Conservation (phyloP, 2,329 filamentous ascomycete species). For the Ceratocystis diversiconidia region DNA sequence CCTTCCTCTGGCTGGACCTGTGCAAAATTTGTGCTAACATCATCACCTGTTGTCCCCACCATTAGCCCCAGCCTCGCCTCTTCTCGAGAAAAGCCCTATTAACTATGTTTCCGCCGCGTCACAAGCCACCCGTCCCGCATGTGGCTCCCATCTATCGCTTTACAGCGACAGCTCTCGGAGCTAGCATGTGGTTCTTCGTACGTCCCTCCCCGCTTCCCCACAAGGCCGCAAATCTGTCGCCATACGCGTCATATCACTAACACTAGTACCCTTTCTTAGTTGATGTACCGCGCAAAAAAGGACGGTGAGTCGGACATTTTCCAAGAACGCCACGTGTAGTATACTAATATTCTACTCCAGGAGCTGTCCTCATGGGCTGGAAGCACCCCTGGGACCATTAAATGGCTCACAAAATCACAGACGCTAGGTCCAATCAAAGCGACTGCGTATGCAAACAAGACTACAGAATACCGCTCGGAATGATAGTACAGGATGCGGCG, state of each 20-base stretch:
- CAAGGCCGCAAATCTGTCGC: not conserved
- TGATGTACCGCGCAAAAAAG: slow-evolving; percentile 94
- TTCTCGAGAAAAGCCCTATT: not conserved
- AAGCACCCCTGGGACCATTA: slow-evolving; percentile 96
- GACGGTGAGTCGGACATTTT: slow-evolving; percentile 45
- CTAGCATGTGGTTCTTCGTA: slow-evolving; percentile 99
- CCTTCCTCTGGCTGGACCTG: no score
- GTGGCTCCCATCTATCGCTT: slow-evolving; percentile 60
- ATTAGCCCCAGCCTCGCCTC: not conserved
- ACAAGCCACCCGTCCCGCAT: slow-evolving; percentile 32
- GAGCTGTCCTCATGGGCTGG: slow-evolving; percentile 71
- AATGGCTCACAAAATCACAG: slow-evolving; percentile 22
- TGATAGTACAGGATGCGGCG: not conserved
- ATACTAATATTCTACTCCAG: slow-evolving; percentile 26
- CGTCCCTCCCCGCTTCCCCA: slow-evolving; percentile 26
- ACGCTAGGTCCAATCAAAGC: not conserved
- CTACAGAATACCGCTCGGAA: not conserved
- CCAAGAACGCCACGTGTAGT: not conserved
- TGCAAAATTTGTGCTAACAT: not conserved
- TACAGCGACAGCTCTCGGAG: slow-evolving; percentile 72
- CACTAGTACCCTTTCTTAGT: slow-evolving; percentile 33
- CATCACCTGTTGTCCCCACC: not conserved
- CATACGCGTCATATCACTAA: not conserved
- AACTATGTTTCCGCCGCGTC: slow-evolving; percentile 13
- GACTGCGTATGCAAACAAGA: not conserved